Percentiles rank a stretch among this genome's conserved stretches.
phyloP scores from a whole-genome alignment of 1,284 basidiomycete species.

The Pseudozyma sp. region DNA sequence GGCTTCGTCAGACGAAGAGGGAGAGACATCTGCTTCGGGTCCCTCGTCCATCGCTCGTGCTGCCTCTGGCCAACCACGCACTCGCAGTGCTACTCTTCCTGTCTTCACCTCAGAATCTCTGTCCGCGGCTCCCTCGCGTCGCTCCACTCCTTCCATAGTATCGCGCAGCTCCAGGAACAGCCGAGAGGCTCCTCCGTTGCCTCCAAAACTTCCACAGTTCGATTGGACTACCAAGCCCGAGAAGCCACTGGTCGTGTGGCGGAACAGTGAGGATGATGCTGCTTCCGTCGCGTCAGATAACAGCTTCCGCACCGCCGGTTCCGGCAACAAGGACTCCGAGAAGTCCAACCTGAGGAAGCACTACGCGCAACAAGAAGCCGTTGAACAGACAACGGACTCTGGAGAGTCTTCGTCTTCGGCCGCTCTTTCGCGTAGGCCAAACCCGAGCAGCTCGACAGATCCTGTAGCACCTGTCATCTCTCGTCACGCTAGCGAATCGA shows the following conservation, averaged over 20 bases:
- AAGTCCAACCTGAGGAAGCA: conserved; percentile 9
- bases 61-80: conserved; percentile 8
- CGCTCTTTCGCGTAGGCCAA: too few species aligned
- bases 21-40: not conserved
- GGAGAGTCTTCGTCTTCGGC: too few species aligned
- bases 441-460: too few species aligned
- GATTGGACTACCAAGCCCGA: conserved; percentile 16
- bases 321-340: conserved; percentile 9
- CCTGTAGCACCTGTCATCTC: not conserved
- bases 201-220: conserved; percentile 21
- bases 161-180: conserved; percentile 12
- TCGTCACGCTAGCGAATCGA: conserved; percentile 31
- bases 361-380: conserved; percentile 7
- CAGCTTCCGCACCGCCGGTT: conserved; percentile 35
- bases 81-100: conserved; percentile 9
- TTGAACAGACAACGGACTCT: too few species aligned
- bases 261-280: conserved; percentile 9
- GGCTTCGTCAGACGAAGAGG: conserved; percentile 28
- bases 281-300: conserved; percentile 20
- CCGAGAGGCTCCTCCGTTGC: conserved; percentile 11
- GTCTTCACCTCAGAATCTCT: conserved; percentile 2
- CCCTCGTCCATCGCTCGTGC: not conserved
- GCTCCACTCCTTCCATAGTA: conserved; percentile 10
- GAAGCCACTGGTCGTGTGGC: conserved; percentile 1
- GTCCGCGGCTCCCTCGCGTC: not conserved